These are phyloP conservation scores for peach (Prunus persica) DNA, from an alignment of 306 rosid genomes.

Conservation along the genomic window Prunus_persica_NCBIv2 NC_034012.1:15246001-15246500, in stretches of 20 bases:
- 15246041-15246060: conserved; percentile 17
- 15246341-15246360: conserved; percentile 32
- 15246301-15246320: conserved; percentile 25
- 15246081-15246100: conserved; percentile 4
- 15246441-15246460: conserved; percentile 36
- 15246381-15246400: conserved; percentile 6
- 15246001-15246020: conserved; percentile 13
- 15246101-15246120: conserved; percentile 6
- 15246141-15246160: conserved; percentile 20
- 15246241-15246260: neutral
- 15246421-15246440: conserved; percentile 22
- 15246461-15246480: conserved; percentile 50
- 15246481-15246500: conserved; percentile 44
- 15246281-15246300: conserved; percentile 23
- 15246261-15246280: neutral
- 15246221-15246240: conserved; percentile 2
- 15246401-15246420: conserved; percentile 18
- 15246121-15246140: conserved; percentile 23
- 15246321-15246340: conserved; percentile 24
- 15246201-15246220: conserved; percentile 11
- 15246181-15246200: conserved; percentile 9
- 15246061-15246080: conserved; percentile 20
- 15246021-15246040: conserved; percentile 22
- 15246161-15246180: conserved; percentile 34
- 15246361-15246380: conserved; percentile 41